Conservation (phyloP, 768 basidiomycete species). For the Mycena filopes region DNA sequence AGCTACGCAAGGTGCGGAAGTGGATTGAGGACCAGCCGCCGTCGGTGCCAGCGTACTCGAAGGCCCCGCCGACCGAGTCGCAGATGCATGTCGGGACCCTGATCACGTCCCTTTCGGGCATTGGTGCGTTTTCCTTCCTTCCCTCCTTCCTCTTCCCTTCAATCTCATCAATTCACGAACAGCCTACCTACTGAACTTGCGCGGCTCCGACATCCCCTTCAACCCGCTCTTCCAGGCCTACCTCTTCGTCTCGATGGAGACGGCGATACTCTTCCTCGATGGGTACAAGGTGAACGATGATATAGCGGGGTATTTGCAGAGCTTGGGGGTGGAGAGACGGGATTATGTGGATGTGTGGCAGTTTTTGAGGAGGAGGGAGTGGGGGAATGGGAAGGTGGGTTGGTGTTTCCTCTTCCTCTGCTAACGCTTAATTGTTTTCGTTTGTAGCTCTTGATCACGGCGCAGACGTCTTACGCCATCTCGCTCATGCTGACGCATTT, state of each 20-base stretch:
- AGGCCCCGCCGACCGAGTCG: conserved; percentile 64
- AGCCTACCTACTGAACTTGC: conserved; percentile 91
- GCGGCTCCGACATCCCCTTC: conserved; percentile 90
- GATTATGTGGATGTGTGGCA: conserved; percentile 86
- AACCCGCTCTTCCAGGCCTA: conserved; percentile 95
- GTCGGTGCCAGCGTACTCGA: conserved; percentile 70
- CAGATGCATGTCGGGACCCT: conserved; percentile 77
- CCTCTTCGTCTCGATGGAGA: conserved; percentile 73
- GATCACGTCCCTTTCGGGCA: conserved; percentile 74
- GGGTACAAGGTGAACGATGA: conserved; percentile 68
- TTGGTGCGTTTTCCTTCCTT: conserved; percentile 59
- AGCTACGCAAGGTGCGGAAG: conserved; percentile 74
- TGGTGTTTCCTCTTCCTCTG: conserved; percentile 26
- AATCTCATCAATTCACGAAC: conserved; percentile 29
- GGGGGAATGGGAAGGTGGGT: conserved; percentile 81
- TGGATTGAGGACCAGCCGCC: conserved; percentile 76
- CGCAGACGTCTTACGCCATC: conserved; percentile 84
- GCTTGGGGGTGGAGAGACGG: conserved; percentile 64
- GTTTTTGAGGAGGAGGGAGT: conserved; percentile 77
- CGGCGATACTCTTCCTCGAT: conserved; percentile 83
- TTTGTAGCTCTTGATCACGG: conserved; percentile 69
- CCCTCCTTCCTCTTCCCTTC: neutral
- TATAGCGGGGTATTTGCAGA: conserved; percentile 65
- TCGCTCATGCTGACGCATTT: conserved; percentile 86
- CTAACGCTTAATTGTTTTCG: conserved; percentile 2